Base-by-base conservation (phyloP, 2,329 filamentous ascomycete genomes). In the Ophiocordyceps unilateralis region DNA sequence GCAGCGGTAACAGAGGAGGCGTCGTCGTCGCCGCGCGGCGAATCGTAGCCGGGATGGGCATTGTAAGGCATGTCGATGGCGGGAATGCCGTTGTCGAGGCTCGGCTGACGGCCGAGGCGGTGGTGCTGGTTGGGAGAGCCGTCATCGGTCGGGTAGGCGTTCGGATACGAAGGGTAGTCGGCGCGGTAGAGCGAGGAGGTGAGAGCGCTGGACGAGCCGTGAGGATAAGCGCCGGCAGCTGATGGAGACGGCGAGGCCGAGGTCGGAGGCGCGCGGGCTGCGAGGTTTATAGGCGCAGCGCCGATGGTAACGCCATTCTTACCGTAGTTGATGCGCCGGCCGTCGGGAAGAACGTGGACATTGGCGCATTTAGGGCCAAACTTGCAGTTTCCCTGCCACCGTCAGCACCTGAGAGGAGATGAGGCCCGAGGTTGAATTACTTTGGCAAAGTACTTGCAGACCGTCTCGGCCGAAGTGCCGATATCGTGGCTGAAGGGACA, bases 361-460 rank as follows among this genome's bases (percentile, higher is more conserved):
- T 96, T 85, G 56, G 89, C 89, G 69, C 91, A 98, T 65, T 96
- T 96, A 49, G 86, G 83, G 48, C 91, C 91, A 60, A 96, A 98
- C 63, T 96, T 96, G 78, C 91, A 98, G 64, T 95, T 95, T 51
- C 91, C 91, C 86, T 95, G 44, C 30, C 11, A 15, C 10, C 28
- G 12, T 26, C 28, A n/a, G 21, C 8, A 19, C 22, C 19, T 9
- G 11, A 6, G 32, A 3, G 34, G n/a, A 7, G n/a, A 15, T 5
- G 14, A 19, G 4, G 5, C 3, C 7, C 19, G 24, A 14, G 21
- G n/a, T n/a, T 10, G 43, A 60, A 67, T 54, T 68, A 93, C 87
- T 81, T 96, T 98, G 57, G 88, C 83, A 61, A 96, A 98, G 67
- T 96, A 98, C 66, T 96, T 98, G 79, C 91, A 98, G 50, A 93